These are phyloP conservation scores for Uronychia setigera DNA, from an alignment of 73 alveolate genomes.

Conservation along the genomic window DNA sequence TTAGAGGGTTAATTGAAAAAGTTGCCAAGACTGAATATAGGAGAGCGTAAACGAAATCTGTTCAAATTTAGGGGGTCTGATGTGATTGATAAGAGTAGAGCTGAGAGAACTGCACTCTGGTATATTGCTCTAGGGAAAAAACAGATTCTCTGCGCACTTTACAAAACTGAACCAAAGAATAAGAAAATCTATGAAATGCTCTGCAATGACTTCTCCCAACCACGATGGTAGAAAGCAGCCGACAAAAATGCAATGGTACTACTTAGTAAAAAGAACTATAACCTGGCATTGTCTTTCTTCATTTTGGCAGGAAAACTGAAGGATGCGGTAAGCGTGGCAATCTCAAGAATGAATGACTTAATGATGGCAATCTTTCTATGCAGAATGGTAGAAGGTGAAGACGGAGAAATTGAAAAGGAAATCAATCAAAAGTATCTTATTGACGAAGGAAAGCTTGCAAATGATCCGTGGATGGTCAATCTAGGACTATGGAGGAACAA, in stretches of 20 bases:
- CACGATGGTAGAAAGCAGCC: slow-evolving; percentile 49
- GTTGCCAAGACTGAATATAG: slow-evolving; percentile 59
- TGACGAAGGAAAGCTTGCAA: slow-evolving; percentile 40
- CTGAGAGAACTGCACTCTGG: slow-evolving; percentile 71
- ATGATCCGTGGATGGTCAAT: slow-evolving; percentile 55
- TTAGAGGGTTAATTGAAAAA: slow-evolving; percentile 31
- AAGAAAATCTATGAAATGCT: slow-evolving; percentile 53
- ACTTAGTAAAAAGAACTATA: slow-evolving; percentile 41
- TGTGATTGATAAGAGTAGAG: slow-evolving; percentile 38
- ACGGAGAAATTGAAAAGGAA: slow-evolving; percentile 7
- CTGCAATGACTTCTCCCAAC: slow-evolving; percentile 38
- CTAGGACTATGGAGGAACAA: slow-evolving; percentile 59
- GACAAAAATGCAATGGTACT: slow-evolving; percentile 57
- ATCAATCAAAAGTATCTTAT: slow-evolving; percentile 35
- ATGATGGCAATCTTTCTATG: slow-evolving; percentile 44
- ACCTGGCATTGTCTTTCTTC: slow-evolving; percentile 45
- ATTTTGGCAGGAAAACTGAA: slow-evolving; percentile 40
- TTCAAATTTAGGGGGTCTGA: slow-evolving; percentile 18
- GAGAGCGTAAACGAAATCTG: slow-evolving; percentile 6
- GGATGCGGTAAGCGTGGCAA: slow-evolving; percentile 53
- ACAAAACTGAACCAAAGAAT: slow-evolving; percentile 48
- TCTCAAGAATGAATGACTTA: slow-evolving; percentile 37
- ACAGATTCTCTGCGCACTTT: slow-evolving; percentile 24
- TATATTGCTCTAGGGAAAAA: slow-evolving; percentile 47
- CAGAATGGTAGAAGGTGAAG: slow-evolving; percentile 35